Conservation (phyloP, 345 rosid species). For the Kandelia obovata region DNA sequence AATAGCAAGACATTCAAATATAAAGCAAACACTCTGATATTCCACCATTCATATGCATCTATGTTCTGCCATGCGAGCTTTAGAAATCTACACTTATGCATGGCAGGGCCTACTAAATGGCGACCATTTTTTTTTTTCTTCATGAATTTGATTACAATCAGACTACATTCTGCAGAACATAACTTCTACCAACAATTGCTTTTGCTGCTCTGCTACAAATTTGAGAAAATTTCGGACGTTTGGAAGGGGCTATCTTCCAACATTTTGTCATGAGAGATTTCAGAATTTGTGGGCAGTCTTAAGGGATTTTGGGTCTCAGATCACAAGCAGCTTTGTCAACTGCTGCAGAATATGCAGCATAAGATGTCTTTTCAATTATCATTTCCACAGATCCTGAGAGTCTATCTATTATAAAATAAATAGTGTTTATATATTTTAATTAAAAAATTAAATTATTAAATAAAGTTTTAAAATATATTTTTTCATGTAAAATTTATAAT, state of each 20-base stretch:
- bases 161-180: neutral
- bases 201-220: slow-evolving; percentile 44
- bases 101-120: neutral
- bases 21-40: slow-evolving; percentile 5
- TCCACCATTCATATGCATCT: neutral
- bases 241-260: slow-evolving; percentile 83
- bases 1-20: slow-evolving; percentile 1
- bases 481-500: too few relatives aligned
- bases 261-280: slow-evolving; percentile 71
- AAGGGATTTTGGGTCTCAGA: slow-evolving; percentile 80
- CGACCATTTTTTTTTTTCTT: neutral
- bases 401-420: slow-evolving; percentile 22
- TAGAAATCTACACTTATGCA: slow-evolving; percentile 15
- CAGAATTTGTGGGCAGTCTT: slow-evolving; percentile 77
- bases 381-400: slow-evolving; percentile 72
- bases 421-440: slow-evolving; percentile 6
- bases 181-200: slow-evolving; percentile 38
- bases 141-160: neutral
- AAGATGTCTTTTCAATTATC: slow-evolving; percentile 87
- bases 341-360: slow-evolving; percentile 76
- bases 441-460: too few relatives aligned
- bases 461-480: too few relatives aligned
- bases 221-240: slow-evolving; percentile 72
- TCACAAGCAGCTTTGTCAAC: slow-evolving; percentile 96
- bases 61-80: slow-evolving; percentile 14